These are phyloP conservation scores for Xylaria sp. DNA, from an alignment of 2,329 filamentous ascomycete species.

Conservation along the genomic window DNA sequence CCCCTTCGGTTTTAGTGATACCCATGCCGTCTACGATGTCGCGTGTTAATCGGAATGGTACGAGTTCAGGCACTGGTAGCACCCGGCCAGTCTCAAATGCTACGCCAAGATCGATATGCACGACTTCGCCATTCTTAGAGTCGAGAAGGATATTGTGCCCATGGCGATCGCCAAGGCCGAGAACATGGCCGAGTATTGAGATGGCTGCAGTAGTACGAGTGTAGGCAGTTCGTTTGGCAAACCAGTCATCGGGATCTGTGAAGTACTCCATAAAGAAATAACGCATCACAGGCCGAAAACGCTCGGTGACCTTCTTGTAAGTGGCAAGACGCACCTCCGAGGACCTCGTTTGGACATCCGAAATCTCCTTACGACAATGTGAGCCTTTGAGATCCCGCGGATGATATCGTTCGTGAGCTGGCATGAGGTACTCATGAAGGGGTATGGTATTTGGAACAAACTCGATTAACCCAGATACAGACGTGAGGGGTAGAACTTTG, in stretches of 20 bases:
- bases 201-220: conserved; percentile 93
- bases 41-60: conserved; percentile 92
- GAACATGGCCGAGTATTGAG: conserved; percentile 91
- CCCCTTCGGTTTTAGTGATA: conserved; percentile 91
- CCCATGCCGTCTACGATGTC: conserved; percentile 98
- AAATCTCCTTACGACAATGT: conserved; percentile 82
- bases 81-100: conserved; percentile 97
- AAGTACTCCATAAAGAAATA: conserved; percentile 99
- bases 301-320: conserved; percentile 81
- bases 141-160: conserved; percentile 97
- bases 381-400: conserved; percentile 82
- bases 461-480: conserved; percentile 90
- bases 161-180: conserved; percentile 93
- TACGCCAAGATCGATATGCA: conserved; percentile 96
- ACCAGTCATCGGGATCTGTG: conserved; percentile 95
- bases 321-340: conserved; percentile 76
- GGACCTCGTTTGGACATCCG: conserved; percentile 74
- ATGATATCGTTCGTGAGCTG: conserved; percentile 86
- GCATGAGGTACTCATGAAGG: conserved; percentile 90
- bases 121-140: conserved; percentile 86
- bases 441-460: conserved; percentile 95
- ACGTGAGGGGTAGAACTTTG: conserved; percentile 91
- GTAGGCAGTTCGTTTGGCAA: conserved; percentile 86
- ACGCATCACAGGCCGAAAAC: conserved; percentile 91
- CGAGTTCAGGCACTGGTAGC: conserved; percentile 93